Evolutionary conservation across 1,284 basidiomycete species (phyloP).

Genomic region (Irpex sp.): DNA sequence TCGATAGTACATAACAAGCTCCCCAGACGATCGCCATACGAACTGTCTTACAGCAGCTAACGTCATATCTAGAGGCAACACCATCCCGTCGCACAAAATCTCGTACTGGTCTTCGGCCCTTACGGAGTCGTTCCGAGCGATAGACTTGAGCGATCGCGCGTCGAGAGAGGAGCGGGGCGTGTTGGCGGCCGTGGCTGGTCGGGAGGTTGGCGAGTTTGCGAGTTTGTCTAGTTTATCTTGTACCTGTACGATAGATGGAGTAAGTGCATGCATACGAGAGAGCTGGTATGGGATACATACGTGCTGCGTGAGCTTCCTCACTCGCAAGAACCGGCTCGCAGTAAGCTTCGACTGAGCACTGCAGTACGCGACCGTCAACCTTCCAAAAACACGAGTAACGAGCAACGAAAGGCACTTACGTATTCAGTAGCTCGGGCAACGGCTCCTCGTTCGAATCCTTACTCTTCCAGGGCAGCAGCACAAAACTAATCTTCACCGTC

Average conservation of each 20-base stretch:
- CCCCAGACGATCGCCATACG: slow-evolving; percentile 78
- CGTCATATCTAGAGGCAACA: slow-evolving; percentile 83
- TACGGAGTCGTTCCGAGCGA: background rate
- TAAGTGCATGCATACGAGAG: too few relatives aligned
- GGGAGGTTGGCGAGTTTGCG: slow-evolving; percentile 15
- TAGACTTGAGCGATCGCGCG: slow-evolving; percentile 21
- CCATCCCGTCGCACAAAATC: slow-evolving; percentile 80
- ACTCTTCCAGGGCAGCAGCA: slow-evolving; percentile 74
- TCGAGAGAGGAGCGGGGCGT: slow-evolving; percentile 49
- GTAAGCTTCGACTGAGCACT: slow-evolving; percentile 83
- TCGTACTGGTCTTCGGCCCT: slow-evolving; percentile 79
- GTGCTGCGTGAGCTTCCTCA: slow-evolving; percentile 82
- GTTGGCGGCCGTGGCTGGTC: slow-evolving; percentile 24
- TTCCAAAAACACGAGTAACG: background rate
- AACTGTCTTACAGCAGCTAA: slow-evolving; percentile 87
- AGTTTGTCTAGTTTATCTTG: slow-evolving; percentile 83
- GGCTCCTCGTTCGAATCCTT: slow-evolving; percentile 52
- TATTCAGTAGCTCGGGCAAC: slow-evolving; percentile 74
- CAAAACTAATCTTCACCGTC: slow-evolving; percentile 80
- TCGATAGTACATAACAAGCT: slow-evolving; percentile 83
- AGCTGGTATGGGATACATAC: slow-evolving; percentile 40
- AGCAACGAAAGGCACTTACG: slow-evolving; percentile 48
- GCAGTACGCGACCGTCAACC: slow-evolving; percentile 4
- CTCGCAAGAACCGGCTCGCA: slow-evolving; percentile 81
- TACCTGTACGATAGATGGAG: slow-evolving; percentile 42